These are phyloP conservation scores for Colletotrichum shisoi DNA, from an alignment of 2,329 filamentous ascomycete genomes.

Conservation along the genomic window DNA sequence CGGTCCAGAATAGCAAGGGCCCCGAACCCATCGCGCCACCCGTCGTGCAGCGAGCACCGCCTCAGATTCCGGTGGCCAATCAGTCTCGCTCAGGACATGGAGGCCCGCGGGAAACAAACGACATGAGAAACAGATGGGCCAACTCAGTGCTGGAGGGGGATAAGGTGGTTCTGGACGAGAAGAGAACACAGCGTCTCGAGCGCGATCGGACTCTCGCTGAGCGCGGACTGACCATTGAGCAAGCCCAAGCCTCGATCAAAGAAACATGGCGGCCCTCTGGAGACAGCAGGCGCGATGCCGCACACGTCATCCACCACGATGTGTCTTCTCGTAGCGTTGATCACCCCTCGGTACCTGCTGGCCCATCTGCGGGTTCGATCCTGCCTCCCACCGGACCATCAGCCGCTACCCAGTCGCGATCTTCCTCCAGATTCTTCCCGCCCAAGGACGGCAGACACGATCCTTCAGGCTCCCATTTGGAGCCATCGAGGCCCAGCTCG, in stretches of 20 bases:
- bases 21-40: conserved; percentile 59
- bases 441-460: conserved; percentile 59
- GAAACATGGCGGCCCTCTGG: conserved; percentile 63
- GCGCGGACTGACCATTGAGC: conserved; percentile 55
- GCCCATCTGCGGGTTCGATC: conserved; percentile 1
- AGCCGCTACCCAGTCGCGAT: conserved; percentile 55
- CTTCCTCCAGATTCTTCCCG: conserved; percentile 72
- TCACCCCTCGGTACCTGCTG: neutral
- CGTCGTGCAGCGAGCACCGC: conserved; percentile 36
- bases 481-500: conserved; percentile 59
- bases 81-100: conserved; percentile 22
- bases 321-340: conserved; percentile 17
- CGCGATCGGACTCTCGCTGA: conserved; percentile 56
- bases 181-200: conserved; percentile 52
- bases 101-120: conserved; percentile 29
- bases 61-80: conserved; percentile 30
- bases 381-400: conserved; percentile 15
- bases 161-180: conserved; percentile 53
- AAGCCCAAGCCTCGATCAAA: conserved; percentile 59
- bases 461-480: conserved; percentile 45
- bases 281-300: conserved; percentile 48
- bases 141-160: conserved; percentile 57
- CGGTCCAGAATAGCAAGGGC: conserved; percentile 46
- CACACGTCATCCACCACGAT: conserved; percentile 45
- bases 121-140: conserved; percentile 52